Conservation (phyloP, 257 asterid genomes). For the Cynanchum wilfordii region DNA sequence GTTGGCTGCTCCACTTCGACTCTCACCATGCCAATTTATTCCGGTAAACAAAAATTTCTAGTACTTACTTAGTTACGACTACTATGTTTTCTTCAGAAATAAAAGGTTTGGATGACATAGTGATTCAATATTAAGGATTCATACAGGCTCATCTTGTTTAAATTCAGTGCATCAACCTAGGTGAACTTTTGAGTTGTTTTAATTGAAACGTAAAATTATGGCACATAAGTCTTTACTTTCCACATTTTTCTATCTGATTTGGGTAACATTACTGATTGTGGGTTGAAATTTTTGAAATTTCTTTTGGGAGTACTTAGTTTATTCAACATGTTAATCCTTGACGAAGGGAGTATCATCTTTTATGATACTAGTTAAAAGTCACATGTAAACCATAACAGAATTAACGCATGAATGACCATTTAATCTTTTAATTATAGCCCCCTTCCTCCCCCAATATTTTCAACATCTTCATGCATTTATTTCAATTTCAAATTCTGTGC, state of each 20-base stretch:
- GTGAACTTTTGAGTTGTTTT: neutral
- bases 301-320: too few relatives aligned
- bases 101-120: neutral
- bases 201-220: neutral
- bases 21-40: slow-evolving; percentile 73
- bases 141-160: neutral
- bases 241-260: neutral
- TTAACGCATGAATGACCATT: neutral
- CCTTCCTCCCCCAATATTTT: neutral
- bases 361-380: neutral
- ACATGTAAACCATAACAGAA: neutral
- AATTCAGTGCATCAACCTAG: neutral
- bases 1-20: slow-evolving; percentile 66
- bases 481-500: neutral
- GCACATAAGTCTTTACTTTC: neutral
- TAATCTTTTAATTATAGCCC: neutral
- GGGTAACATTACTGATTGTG: neutral
- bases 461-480: neutral
- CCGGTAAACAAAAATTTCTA: slow-evolving; percentile 34
- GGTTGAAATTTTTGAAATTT: neutral
- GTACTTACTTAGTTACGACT: too few relatives aligned
- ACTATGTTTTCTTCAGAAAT: neutral
- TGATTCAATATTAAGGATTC: too few relatives aligned
- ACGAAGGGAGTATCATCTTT: too few relatives aligned
- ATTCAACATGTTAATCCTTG: too few relatives aligned